Base-by-base conservation (phyloP, 768 basidiomycete genomes). In the Boletus tylopilopsis region DNA sequence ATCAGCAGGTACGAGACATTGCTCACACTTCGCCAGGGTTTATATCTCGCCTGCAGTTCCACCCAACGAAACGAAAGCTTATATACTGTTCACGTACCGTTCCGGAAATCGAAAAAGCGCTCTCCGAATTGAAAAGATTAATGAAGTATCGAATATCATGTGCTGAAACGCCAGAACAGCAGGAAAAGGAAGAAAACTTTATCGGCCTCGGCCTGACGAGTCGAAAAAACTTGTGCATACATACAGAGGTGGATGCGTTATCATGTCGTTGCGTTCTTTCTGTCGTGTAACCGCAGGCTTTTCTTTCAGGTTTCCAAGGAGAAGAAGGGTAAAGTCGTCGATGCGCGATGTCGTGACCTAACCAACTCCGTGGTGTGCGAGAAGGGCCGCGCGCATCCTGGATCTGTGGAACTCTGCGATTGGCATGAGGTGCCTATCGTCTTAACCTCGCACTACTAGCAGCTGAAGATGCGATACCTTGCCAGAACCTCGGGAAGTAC, bases 71-170 rank as follows among this genome's bases (percentile, higher is more conserved):
- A 53, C 80, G 96, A 53, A 98, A 98, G 68, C 84, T 99, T 50
- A 87, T 99, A 53, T 99, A 99, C 68, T 99, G 96, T 68, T 98
- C 96, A 10, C 94, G 96, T 61, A 99, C 96, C 10, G 96, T 99
- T 9, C 96, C 96, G 4, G 96, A 99, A 72, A 99, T 99, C 56
- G 96, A 99, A 68, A 99, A 99, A 67, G 96, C 95, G 0, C 74
- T 99, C 50, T 84, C 94, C 4, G 96, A 99, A 70, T 71, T 99
- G 64, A 96, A 97, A 66, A 76, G 95, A 42, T 72, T 99, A 19
- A 90, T 99, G 82, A 82, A 81, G 22, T 98, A 98, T 68, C 84
- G 96, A 35, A 77, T 83, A 56, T 71, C 75, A 9, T 76, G 71
- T 53, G 86, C 87, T 11, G 89, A 90, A 60, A 85, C 81, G 1